Conservation (phyloP, 148 eudicot genomes). For the Nepenthes mirabilis region DNA sequence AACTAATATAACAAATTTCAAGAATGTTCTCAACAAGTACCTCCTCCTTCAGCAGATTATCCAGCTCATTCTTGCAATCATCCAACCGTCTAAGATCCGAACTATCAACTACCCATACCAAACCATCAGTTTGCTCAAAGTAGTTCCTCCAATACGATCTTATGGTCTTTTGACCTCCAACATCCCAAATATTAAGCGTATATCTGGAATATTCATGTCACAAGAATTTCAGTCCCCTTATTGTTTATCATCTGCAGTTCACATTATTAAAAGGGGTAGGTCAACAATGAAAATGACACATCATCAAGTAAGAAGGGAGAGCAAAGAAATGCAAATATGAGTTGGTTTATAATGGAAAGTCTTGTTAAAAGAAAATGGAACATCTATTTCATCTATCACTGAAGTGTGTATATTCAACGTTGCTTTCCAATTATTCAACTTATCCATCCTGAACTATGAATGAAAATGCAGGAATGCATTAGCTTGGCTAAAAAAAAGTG, state of each 20-base stretch:
- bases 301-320: too few species aligned
- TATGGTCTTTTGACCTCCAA: constrained; percentile 95
- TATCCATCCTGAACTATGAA: too few species aligned
- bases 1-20: background rate
- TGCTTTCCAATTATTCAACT: too few species aligned
- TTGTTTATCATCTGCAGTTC: background rate
- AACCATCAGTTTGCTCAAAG: constrained; percentile 98
- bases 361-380: too few species aligned
- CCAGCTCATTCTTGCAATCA: constrained; percentile 76
- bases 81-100: constrained; percentile 87
- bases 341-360: too few species aligned
- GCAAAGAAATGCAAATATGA: too few species aligned
- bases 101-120: constrained; percentile 99
- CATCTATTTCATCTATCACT: too few species aligned
- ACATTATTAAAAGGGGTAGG: background rate
- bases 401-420: too few species aligned
- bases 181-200: constrained; percentile 97
- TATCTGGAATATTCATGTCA: constrained; percentile 32
- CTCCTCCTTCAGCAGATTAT: constrained; percentile 95
- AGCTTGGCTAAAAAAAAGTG: too few species aligned
- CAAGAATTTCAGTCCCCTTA: background rate
- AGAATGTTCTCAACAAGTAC: constrained; percentile 14
- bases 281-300: too few species aligned
- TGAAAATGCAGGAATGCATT: too few species aligned
- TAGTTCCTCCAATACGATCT: constrained; percentile 98